Evolutionary conservation across 441 rosid genomes (phyloP), one percentile per base, ranked within the genome.

Genomic region (Melastoma candidum): DNA sequence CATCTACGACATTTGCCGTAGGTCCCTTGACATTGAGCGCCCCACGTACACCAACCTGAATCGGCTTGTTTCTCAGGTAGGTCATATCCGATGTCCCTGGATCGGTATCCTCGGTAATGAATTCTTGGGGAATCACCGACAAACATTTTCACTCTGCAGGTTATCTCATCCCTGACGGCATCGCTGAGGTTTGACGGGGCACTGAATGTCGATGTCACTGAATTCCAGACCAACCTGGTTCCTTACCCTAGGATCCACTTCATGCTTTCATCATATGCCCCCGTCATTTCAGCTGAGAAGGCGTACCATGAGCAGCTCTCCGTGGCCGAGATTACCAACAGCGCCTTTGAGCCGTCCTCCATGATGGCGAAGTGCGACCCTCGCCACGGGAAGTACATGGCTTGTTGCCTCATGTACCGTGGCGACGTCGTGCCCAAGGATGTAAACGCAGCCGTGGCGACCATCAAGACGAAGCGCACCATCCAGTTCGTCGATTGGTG

Each of bases 1-100:
- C 49, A 60, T 60, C 41, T 60, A 60, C 32, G 63, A 60, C 51
- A 60, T 60, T 56, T 60, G 63, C 51, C 51, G 63, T 56, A 56
- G 63, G 7, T 60, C 63, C 32, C 63, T 60, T 12, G 63, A 60
- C 63, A 60, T 60, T 46, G 63, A 60, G 63, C 56, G 63, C 14
- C 63, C 63, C 32, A 51, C 63, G 11, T 60, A 60, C 63, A 60
- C 63, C 56, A 60, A 60, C 46, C 54, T 60, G 14, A 60, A 60
- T 46, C 63, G 63, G 44, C 63, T 59, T 13, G 63, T 59, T 36
- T 59, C 63, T 45, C 63, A 59, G 49, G 63, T 45, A 7, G 26
- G 46, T 45, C 12, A 2, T 7, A 10, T 0, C 0, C 3, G 24
- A 36, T 10, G 49, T 41, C 14, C 39, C 46, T 56, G 39, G n/a